Evolutionary conservation across 176 grass and related monocot species (phyloP), one percentile per base, ranked within the genome.

Genomic region (Triticum turgidum): DNA sequence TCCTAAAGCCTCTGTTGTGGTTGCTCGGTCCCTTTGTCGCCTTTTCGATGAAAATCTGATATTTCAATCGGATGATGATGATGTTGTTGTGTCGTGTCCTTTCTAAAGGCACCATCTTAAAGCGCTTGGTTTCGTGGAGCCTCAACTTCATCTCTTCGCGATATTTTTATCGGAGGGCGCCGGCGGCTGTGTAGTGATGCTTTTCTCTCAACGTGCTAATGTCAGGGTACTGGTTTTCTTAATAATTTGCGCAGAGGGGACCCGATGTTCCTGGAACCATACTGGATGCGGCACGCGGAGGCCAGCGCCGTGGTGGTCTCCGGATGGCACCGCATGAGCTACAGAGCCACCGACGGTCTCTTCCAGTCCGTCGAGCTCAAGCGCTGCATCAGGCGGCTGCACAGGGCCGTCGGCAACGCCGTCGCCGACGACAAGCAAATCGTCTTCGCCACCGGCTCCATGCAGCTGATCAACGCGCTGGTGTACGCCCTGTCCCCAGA

Each of bases 221-320:
- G 21, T 13, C 5, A 25, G 29, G 15, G 17, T 41, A 2, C 0
- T 32, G 22, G 4, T 44, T 18, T 22, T 1, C 2, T 9, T 14
- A 2, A 42, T 5, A 54, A 54, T 69, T 54, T 11, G 24, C 42
- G 56, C 83, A 95, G 95, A n/a, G 91, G 86, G 17, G 74, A 94
- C 89, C 93, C 91, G 15, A 18, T 95, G 83, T 98, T 98, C 81
- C 44, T 98, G 88, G 91, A 95, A 84, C 91, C 96, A 3, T 98
- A 92, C 81, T 94, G 96, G 96, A 76, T 65, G 81, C 88, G 29
- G n/a, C 96, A 98, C 51, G 88, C 91, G 22, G 83, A 79, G 7
- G 69, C 61, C 61, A 85, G 91, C 73, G 88, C 89, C 24, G 88
- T 98, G 44, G 77, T 98, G 6, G 2, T 98, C 14, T 90, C 93